These are phyloP conservation scores for Persicaria maculosa DNA, from an alignment of 148 eudicot species.

Conservation along the genomic window DNA sequence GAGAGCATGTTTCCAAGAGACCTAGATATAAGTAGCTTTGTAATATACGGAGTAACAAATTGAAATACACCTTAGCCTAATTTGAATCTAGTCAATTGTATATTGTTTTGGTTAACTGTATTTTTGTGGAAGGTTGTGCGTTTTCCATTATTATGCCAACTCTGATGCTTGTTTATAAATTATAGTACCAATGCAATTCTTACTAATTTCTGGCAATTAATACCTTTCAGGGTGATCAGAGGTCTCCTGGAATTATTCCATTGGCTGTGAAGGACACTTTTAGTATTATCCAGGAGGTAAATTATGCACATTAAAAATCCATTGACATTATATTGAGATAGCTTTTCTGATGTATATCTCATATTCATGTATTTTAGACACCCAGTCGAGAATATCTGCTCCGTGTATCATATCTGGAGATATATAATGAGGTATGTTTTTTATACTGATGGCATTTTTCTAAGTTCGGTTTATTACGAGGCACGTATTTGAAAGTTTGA, in stretches of 20 bases:
- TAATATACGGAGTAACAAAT: no score
- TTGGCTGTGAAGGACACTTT: conserved; percentile 99
- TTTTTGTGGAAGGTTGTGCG: background rate
- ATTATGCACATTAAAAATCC: conserved; percentile 9
- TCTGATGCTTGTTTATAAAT: background rate
- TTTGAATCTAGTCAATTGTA: background rate
- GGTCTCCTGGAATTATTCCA: conserved; percentile 98
- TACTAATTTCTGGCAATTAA: background rate
- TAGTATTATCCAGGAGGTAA: conserved; percentile 96
- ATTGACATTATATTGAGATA: background rate
- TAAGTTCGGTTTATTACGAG: background rate
- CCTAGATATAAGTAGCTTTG: no score
- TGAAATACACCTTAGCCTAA: background rate
- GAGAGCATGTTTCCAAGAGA: no score
- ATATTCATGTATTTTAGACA: conserved; percentile 38
- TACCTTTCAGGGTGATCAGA: conserved; percentile 78
- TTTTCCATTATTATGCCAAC: background rate
- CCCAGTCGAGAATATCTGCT: conserved; percentile 96
- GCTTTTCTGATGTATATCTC: conserved; percentile 1
- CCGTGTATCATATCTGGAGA: conserved; percentile 92
- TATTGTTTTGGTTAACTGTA: background rate
- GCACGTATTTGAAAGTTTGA: background rate
- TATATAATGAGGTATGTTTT: conserved; percentile 82
- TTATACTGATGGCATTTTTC: background rate
- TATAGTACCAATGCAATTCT: background rate